phyloP scores from a whole-genome alignment of 2,329 filamentous ascomycete species.

The Aspergillus neotritici region DNA sequence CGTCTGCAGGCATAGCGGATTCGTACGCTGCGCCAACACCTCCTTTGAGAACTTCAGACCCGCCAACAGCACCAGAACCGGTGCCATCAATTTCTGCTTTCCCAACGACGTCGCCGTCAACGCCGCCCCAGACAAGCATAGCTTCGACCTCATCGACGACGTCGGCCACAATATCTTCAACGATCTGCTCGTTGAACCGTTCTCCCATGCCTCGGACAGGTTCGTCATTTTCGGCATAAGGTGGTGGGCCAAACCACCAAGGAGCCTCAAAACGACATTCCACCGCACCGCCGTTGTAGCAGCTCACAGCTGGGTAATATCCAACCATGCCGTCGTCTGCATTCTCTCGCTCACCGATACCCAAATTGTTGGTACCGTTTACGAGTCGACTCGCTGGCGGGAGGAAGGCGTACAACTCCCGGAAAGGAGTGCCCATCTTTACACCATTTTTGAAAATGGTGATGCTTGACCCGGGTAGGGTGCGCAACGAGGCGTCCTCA shows the following conservation, averaged over 20 bases:
- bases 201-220: constrained; percentile 60
- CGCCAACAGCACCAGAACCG: constrained; percentile 24
- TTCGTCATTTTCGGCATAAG: constrained; percentile 40
- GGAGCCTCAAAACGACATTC: constrained; percentile 92
- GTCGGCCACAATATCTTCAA: constrained; percentile 88
- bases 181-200: constrained; percentile 86
- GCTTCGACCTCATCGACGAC: constrained; percentile 84
- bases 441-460: constrained; percentile 90
- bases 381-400: constrained; percentile 68
- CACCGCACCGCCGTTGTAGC: constrained; percentile 83
- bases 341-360: constrained; percentile 69
- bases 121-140: constrained; percentile 57
- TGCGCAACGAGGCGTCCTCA: constrained; percentile 73
- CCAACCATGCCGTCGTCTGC: constrained; percentile 93
- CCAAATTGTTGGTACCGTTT: constrained; percentile 39
- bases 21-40: constrained; percentile 30
- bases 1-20: constrained; percentile 12
- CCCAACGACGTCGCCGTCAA: constrained; percentile 30
- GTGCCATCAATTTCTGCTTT: constrained; percentile 22
- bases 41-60: constrained; percentile 28
- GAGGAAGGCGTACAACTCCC: constrained; percentile 80
- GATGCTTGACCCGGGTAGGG: constrained; percentile 78
- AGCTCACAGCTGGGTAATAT: constrained; percentile 89
- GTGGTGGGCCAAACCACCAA: constrained; percentile 80
- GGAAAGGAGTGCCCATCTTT: constrained; percentile 79